These are phyloP conservation scores for Xylariales sp. DNA, from an alignment of 2,329 filamentous ascomycete genomes.

Conservation along the genomic window DNA sequence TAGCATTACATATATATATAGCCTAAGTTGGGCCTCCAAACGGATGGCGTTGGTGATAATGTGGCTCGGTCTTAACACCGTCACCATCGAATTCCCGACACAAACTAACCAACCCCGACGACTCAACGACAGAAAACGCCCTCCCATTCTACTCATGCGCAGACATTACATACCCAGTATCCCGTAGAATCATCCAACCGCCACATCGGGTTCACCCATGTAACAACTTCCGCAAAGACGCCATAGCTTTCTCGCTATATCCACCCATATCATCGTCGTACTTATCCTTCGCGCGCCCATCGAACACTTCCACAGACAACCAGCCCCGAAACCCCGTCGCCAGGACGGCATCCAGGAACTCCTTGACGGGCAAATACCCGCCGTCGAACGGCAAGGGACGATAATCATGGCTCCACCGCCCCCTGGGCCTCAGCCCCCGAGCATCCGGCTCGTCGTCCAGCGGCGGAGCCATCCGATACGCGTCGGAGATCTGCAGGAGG, in stretches of 20 bases:
- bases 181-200: not conserved
- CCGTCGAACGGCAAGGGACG: slow-evolving; percentile 76
- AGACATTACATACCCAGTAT: not conserved
- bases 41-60: slow-evolving; percentile 14
- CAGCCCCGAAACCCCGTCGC: slow-evolving; percentile 74
- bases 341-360: slow-evolving; percentile 73
- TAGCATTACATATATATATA: no score
- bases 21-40: not conserved
- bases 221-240: slow-evolving; percentile 56
- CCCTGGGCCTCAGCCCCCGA: slow-evolving; percentile 68
- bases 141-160: no score
- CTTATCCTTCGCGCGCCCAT: slow-evolving; percentile 65
- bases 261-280: slow-evolving; percentile 55
- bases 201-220: not conserved
- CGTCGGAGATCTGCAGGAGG: slow-evolving; percentile 79
- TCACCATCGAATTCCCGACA: no score
- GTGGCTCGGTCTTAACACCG: slow-evolving; percentile 1
- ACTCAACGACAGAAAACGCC: no score
- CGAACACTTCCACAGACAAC: slow-evolving; percentile 78
- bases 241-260: slow-evolving; percentile 64
- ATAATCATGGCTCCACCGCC: slow-evolving; percentile 77
- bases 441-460: slow-evolving; percentile 62
- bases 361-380: slow-evolving; percentile 75
- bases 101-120: no score
- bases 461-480: slow-evolving; percentile 70